phyloP scores from a whole-genome alignment of 2,329 filamentous ascomycete genomes.

The Fusarium armeniacum region DNA sequence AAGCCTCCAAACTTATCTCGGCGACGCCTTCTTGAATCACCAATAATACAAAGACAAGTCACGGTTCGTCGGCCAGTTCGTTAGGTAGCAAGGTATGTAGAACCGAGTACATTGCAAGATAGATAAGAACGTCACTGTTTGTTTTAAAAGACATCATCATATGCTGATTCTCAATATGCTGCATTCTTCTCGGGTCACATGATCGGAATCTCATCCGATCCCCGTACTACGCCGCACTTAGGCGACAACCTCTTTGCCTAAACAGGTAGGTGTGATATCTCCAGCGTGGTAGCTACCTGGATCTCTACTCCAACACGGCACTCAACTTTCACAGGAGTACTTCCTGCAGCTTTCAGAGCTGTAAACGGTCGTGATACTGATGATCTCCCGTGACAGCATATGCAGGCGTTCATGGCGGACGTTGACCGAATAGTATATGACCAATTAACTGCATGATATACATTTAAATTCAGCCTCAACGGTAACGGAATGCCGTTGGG shows the following conservation, averaged over 20 bases:
- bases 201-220: constrained; percentile 26
- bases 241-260: constrained; percentile 2
- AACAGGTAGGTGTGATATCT: constrained; percentile 23
- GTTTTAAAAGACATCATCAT: background rate
- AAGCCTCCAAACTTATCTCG: background rate
- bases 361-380: constrained; percentile 73
- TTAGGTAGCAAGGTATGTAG: background rate
- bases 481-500: constrained; percentile 61
- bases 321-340: background rate
- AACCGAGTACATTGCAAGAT: background rate
- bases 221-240: constrained; percentile 11
- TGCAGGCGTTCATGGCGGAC: constrained; percentile 62
- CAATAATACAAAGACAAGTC: background rate
- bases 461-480: constrained; percentile 71
- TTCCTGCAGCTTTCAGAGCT: constrained; percentile 55
- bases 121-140: background rate
- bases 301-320: background rate
- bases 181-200: constrained; percentile 7
- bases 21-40: background rate
- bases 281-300: background rate
- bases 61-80: background rate
- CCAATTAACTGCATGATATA: constrained; percentile 70
- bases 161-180: background rate
- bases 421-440: constrained; percentile 69
- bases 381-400: constrained; percentile 73